Percentiles rank a stretch among this genome's conserved stretches.
Evolutionary conservation across 805 yeast species (phyloP).

Genomic region (Starmerella etchellsii): DNA sequence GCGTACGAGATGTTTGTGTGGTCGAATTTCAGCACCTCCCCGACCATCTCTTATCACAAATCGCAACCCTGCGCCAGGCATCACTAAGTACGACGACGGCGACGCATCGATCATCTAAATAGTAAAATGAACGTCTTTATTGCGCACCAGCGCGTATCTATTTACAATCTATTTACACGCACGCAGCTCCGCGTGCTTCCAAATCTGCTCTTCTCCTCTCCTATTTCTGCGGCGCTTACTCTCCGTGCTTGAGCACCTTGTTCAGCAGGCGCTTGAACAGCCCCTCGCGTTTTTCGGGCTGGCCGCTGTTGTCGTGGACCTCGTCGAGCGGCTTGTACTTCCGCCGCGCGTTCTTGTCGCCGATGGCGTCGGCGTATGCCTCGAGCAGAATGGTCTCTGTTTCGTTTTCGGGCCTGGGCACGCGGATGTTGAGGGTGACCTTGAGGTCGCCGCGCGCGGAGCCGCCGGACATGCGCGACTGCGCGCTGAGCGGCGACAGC

Average conservation of each 20-base stretch:
- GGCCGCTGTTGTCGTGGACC: conserved; percentile 11
- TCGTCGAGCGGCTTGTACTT: conserved; percentile 31
- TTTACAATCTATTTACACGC: too few species aligned
- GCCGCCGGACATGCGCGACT: conserved; percentile 25
- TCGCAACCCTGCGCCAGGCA: too few species aligned
- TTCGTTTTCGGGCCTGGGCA: conserved; percentile 63
- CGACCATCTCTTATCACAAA: too few species aligned
- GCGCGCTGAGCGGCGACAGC: conserved; percentile 9
- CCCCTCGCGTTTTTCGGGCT: conserved; percentile 18
- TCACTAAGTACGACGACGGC: too few species aligned
- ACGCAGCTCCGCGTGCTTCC: too few species aligned
- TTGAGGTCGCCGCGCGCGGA: conserved; percentile 66
- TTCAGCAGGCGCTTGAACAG: conserved; percentile 27
- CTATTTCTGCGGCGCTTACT: background rate
- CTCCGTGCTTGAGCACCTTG: conserved; percentile 24
- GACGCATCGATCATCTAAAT: too few species aligned
- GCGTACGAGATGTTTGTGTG: background rate
- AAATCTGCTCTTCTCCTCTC: too few species aligned
- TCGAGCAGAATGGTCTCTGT: conserved; percentile 83
- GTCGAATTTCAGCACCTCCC: conserved; percentile 1
- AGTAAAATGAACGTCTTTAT: too few species aligned
- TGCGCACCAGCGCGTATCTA: too few species aligned
- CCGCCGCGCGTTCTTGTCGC: conserved; percentile 68
- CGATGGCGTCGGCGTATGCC: conserved; percentile 82
- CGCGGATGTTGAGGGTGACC: conserved; percentile 57